phyloP scores from a whole-genome alignment of 2,329 filamentous ascomycete genomes.

The Chalaropsis thielavioides region DNA sequence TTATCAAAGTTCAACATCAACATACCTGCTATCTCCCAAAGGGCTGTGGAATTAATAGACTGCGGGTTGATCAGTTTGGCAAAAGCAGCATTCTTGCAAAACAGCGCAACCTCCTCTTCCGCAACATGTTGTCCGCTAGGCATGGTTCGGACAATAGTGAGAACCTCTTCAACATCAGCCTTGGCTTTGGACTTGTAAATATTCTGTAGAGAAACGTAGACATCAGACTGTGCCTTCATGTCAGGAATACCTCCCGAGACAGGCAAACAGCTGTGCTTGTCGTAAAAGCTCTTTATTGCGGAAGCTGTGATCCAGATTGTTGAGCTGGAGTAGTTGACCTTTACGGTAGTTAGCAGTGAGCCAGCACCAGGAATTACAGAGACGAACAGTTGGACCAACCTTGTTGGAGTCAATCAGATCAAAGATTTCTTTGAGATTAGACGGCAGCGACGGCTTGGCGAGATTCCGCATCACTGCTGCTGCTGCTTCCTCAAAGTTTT shows the following conservation, averaged over 20 bases:
- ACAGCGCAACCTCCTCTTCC: constrained; percentile 66
- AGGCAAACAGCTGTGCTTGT: constrained; percentile 58
- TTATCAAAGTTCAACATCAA: background rate
- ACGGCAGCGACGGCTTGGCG: constrained; percentile 50
- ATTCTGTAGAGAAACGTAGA: constrained; percentile 82
- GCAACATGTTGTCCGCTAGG: constrained; percentile 41
- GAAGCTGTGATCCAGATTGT: constrained; percentile 77
- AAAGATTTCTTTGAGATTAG: constrained; percentile 64
- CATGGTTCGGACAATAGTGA: constrained; percentile 43
- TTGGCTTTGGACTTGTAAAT: constrained; percentile 85
- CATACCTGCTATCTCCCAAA: constrained; percentile 12
- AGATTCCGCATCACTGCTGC: constrained; percentile 81
- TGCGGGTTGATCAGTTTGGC: constrained; percentile 65
- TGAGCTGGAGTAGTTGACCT: background rate
- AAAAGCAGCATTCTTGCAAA: constrained; percentile 90
- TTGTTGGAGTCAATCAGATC: constrained; percentile 12
- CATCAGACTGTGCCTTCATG: constrained; percentile 88
- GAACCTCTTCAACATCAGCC: constrained; percentile 60
- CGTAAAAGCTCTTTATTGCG: constrained; percentile 64
- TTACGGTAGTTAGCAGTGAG: background rate
- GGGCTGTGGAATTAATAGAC: background rate
- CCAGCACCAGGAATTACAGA: background rate
- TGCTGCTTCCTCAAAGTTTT: constrained; percentile 91
- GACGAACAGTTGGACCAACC: background rate
- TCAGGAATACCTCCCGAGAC: constrained; percentile 80